Conservation (phyloP, 177 flowering plant species). For the Telopea speciosissima region DNA sequence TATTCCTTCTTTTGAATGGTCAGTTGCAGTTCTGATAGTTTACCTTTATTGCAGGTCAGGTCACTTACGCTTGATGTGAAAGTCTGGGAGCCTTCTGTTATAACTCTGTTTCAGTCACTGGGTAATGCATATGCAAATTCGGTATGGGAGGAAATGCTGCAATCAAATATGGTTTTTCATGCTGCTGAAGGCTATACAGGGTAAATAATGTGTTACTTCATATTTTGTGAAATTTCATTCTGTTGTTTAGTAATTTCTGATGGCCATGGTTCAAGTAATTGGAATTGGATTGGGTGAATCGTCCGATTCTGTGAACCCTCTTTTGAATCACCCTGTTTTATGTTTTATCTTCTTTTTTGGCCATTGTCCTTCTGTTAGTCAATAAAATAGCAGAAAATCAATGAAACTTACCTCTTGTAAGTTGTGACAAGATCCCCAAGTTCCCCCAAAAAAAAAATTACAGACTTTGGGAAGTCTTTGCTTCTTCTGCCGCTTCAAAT, state of each 20-base stretch:
- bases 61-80: conserved; percentile 67
- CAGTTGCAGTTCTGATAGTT: not conserved
- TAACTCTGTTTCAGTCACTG: conserved; percentile 52
- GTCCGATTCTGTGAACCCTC: no score
- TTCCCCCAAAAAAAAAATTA: no score
- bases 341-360: no score
- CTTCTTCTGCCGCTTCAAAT: no score
- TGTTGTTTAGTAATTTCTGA: not conserved
- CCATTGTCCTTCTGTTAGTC: no score
- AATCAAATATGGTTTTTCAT: conserved; percentile 16
- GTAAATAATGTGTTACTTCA: conserved; percentile 25
- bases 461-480: no score
- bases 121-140: conserved; percentile 56
- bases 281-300: no score
- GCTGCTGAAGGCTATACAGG: conserved; percentile 33
- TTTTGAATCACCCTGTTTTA: no score
- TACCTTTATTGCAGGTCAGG: conserved; percentile 41
- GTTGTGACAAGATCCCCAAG: no score
- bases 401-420: no score
- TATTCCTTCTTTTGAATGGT: not conserved
- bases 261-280: not conserved
- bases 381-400: no score
- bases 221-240: not conserved
- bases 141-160: conserved; percentile 49
- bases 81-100: conserved; percentile 73